Conservation (phyloP, 768 basidiomycete genomes). For the Nevesoporus exiguus region DNA sequence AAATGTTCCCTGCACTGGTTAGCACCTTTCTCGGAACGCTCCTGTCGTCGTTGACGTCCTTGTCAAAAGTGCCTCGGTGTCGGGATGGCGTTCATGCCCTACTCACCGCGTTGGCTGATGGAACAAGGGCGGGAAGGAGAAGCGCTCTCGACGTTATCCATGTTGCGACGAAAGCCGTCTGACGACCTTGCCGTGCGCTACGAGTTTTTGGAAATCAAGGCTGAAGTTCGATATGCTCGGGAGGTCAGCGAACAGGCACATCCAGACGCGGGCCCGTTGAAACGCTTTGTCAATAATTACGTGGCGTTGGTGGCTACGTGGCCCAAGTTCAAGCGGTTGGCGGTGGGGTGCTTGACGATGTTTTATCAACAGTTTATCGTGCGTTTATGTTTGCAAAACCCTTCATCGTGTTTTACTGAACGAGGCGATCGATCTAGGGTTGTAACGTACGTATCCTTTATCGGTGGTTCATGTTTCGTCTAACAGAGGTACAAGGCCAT, state of each 20-base stretch:
- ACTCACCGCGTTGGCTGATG: slow-evolving; percentile 43
- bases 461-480: not conserved
- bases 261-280: slow-evolving; percentile 23
- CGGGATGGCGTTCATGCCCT: slow-evolving; percentile 37
- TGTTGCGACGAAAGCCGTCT: slow-evolving; percentile 33
- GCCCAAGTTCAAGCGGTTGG: slow-evolving; percentile 33
- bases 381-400: not conserved
- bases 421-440: slow-evolving; percentile 17
- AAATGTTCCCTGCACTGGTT: slow-evolving; percentile 38
- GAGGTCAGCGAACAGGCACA: slow-evolving; percentile 17
- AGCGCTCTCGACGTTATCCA: slow-evolving; percentile 33
- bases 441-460: slow-evolving; percentile 20
- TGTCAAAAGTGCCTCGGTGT: slow-evolving; percentile 26
- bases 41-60: not conserved
- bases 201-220: slow-evolving; percentile 40
- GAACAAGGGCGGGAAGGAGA: slow-evolving; percentile 37
- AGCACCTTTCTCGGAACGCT: slow-evolving; percentile 11
- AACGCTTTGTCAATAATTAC: slow-evolving; percentile 23
- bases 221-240: slow-evolving; percentile 30
- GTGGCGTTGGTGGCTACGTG: slow-evolving; percentile 22
- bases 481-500: slow-evolving; percentile 21
- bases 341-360: slow-evolving; percentile 31
- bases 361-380: slow-evolving; percentile 34
- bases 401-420: not conserved
- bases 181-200: slow-evolving; percentile 34